These are phyloP conservation scores for Arachis monticola DNA, from an alignment of 331 rosid genomes.

Conservation along the genomic window DNA sequence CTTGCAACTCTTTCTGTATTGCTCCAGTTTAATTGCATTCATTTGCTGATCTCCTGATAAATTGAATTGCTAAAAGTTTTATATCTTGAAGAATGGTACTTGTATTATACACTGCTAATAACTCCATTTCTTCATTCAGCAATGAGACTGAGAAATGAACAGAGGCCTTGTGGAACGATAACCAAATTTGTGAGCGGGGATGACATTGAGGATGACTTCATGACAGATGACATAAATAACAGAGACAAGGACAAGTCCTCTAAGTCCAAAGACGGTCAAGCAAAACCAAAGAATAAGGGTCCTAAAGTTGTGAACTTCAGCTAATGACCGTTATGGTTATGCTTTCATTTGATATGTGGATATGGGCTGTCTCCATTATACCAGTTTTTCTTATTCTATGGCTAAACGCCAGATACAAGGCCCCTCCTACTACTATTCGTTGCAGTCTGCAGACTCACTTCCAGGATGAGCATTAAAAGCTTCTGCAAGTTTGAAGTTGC, in stretches of 20 bases:
- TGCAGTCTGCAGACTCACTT: slow-evolving; percentile 33
- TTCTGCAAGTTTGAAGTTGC: neutral
- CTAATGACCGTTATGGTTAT: slow-evolving; percentile 39
- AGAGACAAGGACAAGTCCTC: slow-evolving; percentile 48
- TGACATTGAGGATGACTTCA: slow-evolving; percentile 87
- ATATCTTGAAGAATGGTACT: slow-evolving; percentile 7
- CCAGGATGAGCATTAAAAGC: slow-evolving; percentile 21
- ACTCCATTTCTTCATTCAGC: slow-evolving; percentile 48
- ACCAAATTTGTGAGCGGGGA: slow-evolving; percentile 76
- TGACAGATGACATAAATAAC: slow-evolving; percentile 39
- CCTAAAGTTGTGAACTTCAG: slow-evolving; percentile 76
- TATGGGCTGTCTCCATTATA: slow-evolving; percentile 22
- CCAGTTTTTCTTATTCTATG: slow-evolving; percentile 10
- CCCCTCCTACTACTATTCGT: slow-evolving; percentile 8
- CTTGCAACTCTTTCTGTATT: slow-evolving; percentile 5
- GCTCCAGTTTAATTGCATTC: neutral
- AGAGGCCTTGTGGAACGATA: slow-evolving; percentile 51
- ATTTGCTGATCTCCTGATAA: slow-evolving; percentile 7
- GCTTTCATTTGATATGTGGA: slow-evolving; percentile 15
- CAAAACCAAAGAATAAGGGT: slow-evolving; percentile 57
- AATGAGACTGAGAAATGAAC: slow-evolving; percentile 42
- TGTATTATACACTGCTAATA: slow-evolving; percentile 15
- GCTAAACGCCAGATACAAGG: slow-evolving; percentile 6
- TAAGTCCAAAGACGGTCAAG: slow-evolving; percentile 36
- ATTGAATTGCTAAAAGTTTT: slow-evolving; percentile 5